Conservation (phyloP, 1,284 basidiomycete species). For the Cryptococcus jaspeensis region DNA sequence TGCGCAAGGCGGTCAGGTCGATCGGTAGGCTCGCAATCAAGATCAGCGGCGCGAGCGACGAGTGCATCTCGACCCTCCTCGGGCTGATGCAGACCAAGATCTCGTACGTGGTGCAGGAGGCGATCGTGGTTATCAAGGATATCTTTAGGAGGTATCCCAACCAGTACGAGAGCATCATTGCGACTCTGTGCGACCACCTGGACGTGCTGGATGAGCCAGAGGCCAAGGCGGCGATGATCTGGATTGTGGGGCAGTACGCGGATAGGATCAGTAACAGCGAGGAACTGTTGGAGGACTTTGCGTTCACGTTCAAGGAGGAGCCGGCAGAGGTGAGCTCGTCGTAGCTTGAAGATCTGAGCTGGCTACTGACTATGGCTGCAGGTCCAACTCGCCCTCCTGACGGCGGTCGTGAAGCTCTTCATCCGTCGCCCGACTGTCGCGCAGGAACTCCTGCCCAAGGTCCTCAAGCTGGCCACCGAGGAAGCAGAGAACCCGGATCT, state of each 20-base stretch:
- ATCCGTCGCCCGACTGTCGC: conserved; percentile 89
- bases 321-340: conserved; percentile 69
- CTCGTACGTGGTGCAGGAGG: conserved; percentile 97
- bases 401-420: conserved; percentile 95
- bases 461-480: conserved; percentile 91
- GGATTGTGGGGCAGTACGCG: conserved; percentile 98
- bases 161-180: conserved; percentile 95
- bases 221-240: conserved; percentile 95
- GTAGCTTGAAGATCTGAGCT: not conserved
- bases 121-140: conserved; percentile 99
- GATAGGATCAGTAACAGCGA: conserved; percentile 95
- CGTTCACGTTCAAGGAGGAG: conserved; percentile 91
- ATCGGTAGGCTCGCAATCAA: conserved; percentile 97
- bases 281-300: conserved; percentile 84
- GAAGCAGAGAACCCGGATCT: conserved; percentile 97
- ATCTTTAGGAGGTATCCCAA: conserved; percentile 98
- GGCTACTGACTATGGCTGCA: conserved; percentile 24
- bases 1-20: conserved; percentile 87
- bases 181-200: conserved; percentile 88
- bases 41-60: conserved; percentile 86
- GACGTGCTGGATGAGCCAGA: conserved; percentile 98
- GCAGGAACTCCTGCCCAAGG: conserved; percentile 83
- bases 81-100: conserved; percentile 90
- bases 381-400: conserved; percentile 95
- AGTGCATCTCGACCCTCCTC: conserved; percentile 89